phyloP scores from a whole-genome alignment of 2,329 filamentous ascomycete species.

The Sporothrix inflata region DNA sequence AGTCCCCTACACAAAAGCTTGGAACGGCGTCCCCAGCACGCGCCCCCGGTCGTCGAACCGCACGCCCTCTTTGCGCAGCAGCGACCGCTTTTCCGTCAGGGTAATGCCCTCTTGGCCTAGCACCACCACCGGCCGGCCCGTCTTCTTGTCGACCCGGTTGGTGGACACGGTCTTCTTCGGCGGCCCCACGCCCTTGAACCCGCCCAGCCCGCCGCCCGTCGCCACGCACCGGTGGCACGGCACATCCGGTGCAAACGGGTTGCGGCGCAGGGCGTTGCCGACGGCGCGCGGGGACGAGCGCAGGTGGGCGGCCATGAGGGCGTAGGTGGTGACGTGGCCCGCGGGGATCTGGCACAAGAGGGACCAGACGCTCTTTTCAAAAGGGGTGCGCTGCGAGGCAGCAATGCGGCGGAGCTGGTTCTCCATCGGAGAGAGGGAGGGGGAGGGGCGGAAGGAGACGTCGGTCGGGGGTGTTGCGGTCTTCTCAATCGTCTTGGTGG shows the following conservation, averaged over 20 bases:
- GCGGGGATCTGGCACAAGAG: conserved; percentile 76
- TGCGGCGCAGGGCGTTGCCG: conserved; percentile 74
- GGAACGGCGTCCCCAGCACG: conserved; percentile 61
- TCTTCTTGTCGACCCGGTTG: conserved; percentile 55
- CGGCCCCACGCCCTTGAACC: conserved; percentile 70
- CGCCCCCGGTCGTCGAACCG: conserved; percentile 62
- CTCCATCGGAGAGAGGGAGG: conserved; percentile 39
- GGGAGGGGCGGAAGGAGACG: not conserved
- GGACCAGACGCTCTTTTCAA: conserved; percentile 68
- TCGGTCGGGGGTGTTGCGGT: not conserved
- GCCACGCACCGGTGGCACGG: conserved; percentile 83
- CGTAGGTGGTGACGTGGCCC: conserved; percentile 79
- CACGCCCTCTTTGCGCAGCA: conserved; percentile 68
- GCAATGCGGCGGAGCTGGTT: conserved; percentile 52
- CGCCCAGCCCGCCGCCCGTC: conserved; percentile 70
- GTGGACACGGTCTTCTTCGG: conserved; percentile 49
- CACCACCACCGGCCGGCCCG: conserved; percentile 50
- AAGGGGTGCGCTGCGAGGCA: conserved; percentile 51
- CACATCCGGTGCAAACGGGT: conserved; percentile 81
- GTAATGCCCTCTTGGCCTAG: conserved; percentile 60
- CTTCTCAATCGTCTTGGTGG: not conserved
- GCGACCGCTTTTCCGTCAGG: conserved; percentile 64
- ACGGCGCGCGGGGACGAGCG: conserved; percentile 74
- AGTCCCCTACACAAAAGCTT: conserved; percentile 43
- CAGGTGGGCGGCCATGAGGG: conserved; percentile 68